Percentiles rank a stretch among this genome's conserved stretches.
Evolutionary conservation across 768 basidiomycete species (phyloP).

Genomic region (Mycena albidolilacea): DNA sequence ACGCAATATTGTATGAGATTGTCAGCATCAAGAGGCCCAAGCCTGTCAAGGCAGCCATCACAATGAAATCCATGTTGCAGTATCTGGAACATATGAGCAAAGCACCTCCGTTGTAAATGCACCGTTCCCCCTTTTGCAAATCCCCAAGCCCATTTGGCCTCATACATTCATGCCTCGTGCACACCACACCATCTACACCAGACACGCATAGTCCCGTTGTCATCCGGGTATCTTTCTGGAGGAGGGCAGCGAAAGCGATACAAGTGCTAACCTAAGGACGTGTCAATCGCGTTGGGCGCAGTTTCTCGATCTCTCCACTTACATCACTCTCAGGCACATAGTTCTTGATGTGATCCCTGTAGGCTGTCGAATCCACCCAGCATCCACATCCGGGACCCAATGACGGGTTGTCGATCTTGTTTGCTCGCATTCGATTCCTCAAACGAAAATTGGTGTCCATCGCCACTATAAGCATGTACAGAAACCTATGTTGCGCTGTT

Average conservation of each 20-base stretch:
- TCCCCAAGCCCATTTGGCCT: constrained; percentile 40
- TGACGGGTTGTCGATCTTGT: background rate
- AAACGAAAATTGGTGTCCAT: constrained; percentile 47
- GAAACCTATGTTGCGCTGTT: background rate
- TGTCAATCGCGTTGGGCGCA: background rate
- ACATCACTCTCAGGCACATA: constrained; percentile 26
- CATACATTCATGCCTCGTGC: constrained; percentile 38
- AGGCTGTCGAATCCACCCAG: background rate
- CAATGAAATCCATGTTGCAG: background rate
- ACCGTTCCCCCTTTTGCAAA: constrained; percentile 17
- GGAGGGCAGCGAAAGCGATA: background rate
- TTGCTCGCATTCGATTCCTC: constrained; percentile 34
- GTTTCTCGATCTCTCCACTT: background rate
- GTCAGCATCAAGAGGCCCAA: background rate
- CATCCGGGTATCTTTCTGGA: constrained; percentile 38
- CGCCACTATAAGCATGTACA: constrained; percentile 41
- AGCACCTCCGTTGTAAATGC: too few relatives aligned
- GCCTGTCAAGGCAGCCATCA: background rate
- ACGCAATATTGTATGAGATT: background rate
- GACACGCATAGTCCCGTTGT: constrained; percentile 26
- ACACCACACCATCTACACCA: constrained; percentile 34
- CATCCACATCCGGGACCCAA: too few relatives aligned
- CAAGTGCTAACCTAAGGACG: constrained; percentile 36
- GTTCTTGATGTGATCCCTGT: constrained; percentile 11
- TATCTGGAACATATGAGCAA: background rate